phyloP scores from a whole-genome alignment of 306 rosid species.

The Biancaea sappan region DNA sequence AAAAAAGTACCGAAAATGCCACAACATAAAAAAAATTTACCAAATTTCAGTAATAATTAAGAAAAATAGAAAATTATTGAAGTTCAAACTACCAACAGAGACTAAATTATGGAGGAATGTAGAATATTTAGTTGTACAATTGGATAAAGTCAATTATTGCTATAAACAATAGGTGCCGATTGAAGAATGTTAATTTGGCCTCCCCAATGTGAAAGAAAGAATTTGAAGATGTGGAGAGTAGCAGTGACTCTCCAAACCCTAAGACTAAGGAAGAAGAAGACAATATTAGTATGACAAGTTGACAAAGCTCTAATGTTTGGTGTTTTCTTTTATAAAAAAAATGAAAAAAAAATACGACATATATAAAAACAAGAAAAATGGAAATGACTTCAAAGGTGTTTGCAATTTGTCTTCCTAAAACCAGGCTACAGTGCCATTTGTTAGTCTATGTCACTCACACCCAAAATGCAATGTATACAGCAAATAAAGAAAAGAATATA shows the following conservation, averaged over 20 bases:
- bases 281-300: background rate
- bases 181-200: background rate
- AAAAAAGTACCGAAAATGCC: background rate
- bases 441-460: too few species aligned
- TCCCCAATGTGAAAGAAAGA: background rate
- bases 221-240: background rate
- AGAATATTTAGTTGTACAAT: background rate
- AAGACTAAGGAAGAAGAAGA: background rate
- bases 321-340: too few species aligned
- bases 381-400: too few species aligned
- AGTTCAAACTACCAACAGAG: background rate
- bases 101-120: background rate
- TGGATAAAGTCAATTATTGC: background rate
- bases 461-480: too few species aligned
- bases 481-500: too few species aligned
- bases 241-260: background rate
- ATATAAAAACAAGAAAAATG: too few species aligned
- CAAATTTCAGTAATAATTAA: background rate
- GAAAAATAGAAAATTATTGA: background rate
- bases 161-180: background rate
- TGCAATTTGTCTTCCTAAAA: too few species aligned
- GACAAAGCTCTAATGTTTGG: too few species aligned
- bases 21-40: background rate
- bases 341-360: too few species aligned
- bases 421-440: too few species aligned